Percentiles rank a stretch among this genome's conserved stretches.
These are phyloP conservation scores for Colletotrichum aenigma DNA, from an alignment of 2,329 filamentous ascomycete genomes.

Conservation along the genomic window DNA sequence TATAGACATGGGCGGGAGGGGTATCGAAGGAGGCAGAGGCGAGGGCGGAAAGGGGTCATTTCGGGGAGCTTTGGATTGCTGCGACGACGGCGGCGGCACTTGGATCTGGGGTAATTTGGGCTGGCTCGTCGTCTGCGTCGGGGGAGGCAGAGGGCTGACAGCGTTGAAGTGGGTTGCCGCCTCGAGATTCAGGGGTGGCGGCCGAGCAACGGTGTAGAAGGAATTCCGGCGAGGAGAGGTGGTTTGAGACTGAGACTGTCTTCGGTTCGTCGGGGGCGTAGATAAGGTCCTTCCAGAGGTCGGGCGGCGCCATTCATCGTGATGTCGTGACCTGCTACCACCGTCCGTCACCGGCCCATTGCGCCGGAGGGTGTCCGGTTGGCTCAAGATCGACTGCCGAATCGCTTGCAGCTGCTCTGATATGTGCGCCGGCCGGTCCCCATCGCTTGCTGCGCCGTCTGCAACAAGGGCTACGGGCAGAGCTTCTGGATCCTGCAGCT, in stretches of 20 bases:
- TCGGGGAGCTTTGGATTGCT: conserved; percentile 10
- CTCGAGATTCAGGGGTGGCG: conserved; percentile 50
- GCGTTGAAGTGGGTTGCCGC: conserved; percentile 5
- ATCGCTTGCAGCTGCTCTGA: conserved; percentile 34
- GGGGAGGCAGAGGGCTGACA: background rate
- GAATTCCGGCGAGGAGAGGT: conserved; percentile 52
- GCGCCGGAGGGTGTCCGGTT: conserved; percentile 27
- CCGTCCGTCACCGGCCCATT: conserved; percentile 30
- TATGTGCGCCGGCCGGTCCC: conserved; percentile 38
- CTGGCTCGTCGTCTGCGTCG: background rate
- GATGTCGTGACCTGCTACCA: conserved; percentile 23
- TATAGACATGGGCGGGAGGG: conserved; percentile 69
- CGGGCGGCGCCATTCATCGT: conserved; percentile 36
- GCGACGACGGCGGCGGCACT: conserved; percentile 45
- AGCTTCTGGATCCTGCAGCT: conserved; percentile 62
- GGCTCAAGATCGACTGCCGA: conserved; percentile 31
- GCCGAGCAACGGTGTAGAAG: conserved; percentile 48
- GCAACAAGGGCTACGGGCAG: conserved; percentile 56
- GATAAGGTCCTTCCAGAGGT: conserved; percentile 51
- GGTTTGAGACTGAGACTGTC: conserved; percentile 32
- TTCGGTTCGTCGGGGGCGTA: conserved; percentile 54
- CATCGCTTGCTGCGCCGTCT: conserved; percentile 40
- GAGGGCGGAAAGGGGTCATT: conserved; percentile 42
- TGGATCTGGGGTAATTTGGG: conserved; percentile 24
- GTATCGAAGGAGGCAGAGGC: conserved; percentile 59